These are phyloP conservation scores for apple (Malus domestica) DNA, from an alignment of 306 rosid genomes.

Conservation along the genomic window DNA sequence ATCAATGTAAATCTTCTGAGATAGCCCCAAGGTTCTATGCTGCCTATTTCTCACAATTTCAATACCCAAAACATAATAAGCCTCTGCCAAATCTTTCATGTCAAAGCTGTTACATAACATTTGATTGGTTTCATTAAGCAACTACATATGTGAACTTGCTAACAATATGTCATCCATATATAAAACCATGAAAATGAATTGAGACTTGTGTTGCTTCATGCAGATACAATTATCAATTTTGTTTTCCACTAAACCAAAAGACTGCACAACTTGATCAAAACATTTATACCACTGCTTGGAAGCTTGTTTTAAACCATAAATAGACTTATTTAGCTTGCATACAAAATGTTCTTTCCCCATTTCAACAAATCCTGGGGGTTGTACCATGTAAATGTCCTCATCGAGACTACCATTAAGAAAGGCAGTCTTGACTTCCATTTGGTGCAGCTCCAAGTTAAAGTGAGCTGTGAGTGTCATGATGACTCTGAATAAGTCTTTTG, in stretches of 20 bases:
- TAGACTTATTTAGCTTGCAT: not conserved
- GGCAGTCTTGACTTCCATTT: not conserved
- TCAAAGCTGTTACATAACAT: not conserved
- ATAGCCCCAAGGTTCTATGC: not conserved
- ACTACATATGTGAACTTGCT: fast-evolving
- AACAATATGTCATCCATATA: not conserved
- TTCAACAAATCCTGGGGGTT: not conserved
- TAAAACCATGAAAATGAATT: not conserved
- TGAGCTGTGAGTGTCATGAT: not conserved
- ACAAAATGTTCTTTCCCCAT: not conserved
- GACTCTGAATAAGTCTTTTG: not conserved
- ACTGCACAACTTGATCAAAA: not conserved
- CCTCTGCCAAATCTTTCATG: not conserved
- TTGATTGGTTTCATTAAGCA: too few relatives aligned
- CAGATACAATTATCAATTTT: not conserved
- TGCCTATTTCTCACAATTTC: not conserved
- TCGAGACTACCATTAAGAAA: too few relatives aligned
- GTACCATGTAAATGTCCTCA: not conserved
- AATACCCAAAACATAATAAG: not conserved
- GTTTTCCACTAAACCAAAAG: not conserved
- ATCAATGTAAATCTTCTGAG: not conserved
- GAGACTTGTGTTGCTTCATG: not conserved
- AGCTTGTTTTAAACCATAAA: not conserved
- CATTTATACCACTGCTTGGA: not conserved
- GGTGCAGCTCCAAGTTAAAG: not conserved